Evolutionary conservation across 495 filamentous ascomycete species (phyloP), one percentile per base, ranked within the genome.

Genomic region (Durotheca rogersii): DNA sequence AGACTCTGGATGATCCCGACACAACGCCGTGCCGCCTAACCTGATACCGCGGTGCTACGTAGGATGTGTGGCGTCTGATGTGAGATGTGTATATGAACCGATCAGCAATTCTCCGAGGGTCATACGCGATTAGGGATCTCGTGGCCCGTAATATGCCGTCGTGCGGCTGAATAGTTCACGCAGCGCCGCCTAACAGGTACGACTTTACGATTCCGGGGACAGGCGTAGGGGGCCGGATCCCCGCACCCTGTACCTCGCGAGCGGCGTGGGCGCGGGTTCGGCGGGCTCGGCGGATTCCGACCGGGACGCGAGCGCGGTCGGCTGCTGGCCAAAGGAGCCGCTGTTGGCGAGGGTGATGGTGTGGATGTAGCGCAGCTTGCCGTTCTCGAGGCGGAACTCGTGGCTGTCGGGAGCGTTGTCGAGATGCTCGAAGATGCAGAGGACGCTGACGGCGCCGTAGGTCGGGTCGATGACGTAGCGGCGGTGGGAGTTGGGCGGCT

Each of bases 321-420:
- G 18, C 40, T 38, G 39, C 0, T n/a, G 31, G 0, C 7, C 30
- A 4, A 45, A 41, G 16, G 54, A 61, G 75, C 38, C 64, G 68
- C 36, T 92, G 85, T 38, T 36, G 1, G 61, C 60, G 18, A 59
- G 62, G 1, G 72, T 73, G 54, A 75, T 72, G 1, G 72, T 72
- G 50, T 75, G 72, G 0, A 73, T 31, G 30, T 68, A 75, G 6
- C 72, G 52, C 18, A 75, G 31, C 63, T 72, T 73, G 0, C 70
- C 68, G 7, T 58, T 59, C 53, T 75, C 71, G 0, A 75, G 33
- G 7, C 72, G 60, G 41, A 73, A 75, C 56, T 72, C 67, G 25
- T 73, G 72, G 30, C 61, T 67, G 23, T 73, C 72, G 0, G 68
- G 64, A 6, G 69, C 72, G 23, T 60, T 65, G 49, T 58, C 60